These are phyloP conservation scores for Conoideocrella luteorostrata DNA, from an alignment of 2,329 filamentous ascomycete species.

Conservation along the genomic window DNA sequence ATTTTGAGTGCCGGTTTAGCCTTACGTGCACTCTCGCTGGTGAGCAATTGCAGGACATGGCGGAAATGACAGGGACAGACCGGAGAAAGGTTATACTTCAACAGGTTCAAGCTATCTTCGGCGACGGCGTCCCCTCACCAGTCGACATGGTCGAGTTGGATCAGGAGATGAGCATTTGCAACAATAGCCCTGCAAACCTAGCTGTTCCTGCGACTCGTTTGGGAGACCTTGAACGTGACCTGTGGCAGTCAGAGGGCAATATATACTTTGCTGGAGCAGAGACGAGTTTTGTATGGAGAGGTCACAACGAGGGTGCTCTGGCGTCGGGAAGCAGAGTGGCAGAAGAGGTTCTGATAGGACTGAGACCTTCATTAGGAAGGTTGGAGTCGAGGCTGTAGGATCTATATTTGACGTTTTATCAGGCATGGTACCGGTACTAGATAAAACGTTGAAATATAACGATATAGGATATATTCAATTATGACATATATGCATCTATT, in stretches of 20 bases:
- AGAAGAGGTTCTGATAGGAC: conserved; percentile 7
- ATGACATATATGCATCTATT: too few species aligned
- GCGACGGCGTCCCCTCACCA: conserved; percentile 8
- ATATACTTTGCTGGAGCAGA: conserved; percentile 18
- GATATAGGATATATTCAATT: too few species aligned
- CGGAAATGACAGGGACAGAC: conserved; percentile 8
- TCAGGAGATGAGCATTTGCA: too few species aligned
- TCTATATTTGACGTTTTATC: too few species aligned
- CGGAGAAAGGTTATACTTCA: conserved; percentile 8
- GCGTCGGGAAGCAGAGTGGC: conserved; percentile 14
- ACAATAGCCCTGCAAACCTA: too few species aligned
- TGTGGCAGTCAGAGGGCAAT: conserved; percentile 14
- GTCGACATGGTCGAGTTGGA: conserved; percentile 8
- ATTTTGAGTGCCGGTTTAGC: too few species aligned
- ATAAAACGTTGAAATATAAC: too few species aligned
- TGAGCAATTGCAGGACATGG: conserved; percentile 13
- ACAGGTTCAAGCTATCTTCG: conserved; percentile 10
- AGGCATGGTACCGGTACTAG: too few species aligned
- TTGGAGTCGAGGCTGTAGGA: background rate
- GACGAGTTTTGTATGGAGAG: conserved; percentile 15
- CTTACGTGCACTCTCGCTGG: conserved; percentile 16
- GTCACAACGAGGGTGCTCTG: conserved; percentile 17
- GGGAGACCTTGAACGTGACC: conserved; percentile 10
- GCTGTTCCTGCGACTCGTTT: conserved; percentile 11
- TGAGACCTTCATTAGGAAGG: background rate